Percentiles rank a stretch among this genome's conserved stretches.
phyloP scores from a whole-genome alignment of 495 filamentous ascomycete genomes.

The Viridothelium virens region DNA sequence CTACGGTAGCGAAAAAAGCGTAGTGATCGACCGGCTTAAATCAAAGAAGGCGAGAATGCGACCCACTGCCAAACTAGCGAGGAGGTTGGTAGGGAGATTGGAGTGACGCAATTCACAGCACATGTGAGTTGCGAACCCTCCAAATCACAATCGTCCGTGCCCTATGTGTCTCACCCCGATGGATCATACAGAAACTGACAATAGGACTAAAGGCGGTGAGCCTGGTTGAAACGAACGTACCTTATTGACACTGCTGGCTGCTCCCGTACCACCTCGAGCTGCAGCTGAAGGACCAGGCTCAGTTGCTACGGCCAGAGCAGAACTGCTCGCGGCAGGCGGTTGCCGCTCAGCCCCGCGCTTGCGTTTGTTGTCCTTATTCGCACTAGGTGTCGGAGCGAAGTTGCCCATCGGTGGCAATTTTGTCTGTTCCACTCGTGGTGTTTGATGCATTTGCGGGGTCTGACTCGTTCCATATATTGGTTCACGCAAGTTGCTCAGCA shows the following conservation, averaged over 20 bases:
- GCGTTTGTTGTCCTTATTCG: conserved; percentile 76
- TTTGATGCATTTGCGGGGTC: conserved; percentile 37
- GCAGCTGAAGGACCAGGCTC: conserved; percentile 28
- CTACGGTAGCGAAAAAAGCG: too few relatives aligned
- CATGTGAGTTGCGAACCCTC: too few relatives aligned
- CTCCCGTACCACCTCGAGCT: conserved; percentile 21
- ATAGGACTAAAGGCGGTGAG: not conserved
- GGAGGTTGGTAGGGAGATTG: too few relatives aligned
- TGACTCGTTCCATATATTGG: conserved; percentile 36
- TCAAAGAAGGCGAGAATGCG: too few relatives aligned
- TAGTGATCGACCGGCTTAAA: too few relatives aligned
- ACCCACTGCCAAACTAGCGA: too few relatives aligned
- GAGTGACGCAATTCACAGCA: too few relatives aligned
- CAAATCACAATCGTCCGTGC: too few relatives aligned
- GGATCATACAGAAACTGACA: too few relatives aligned
- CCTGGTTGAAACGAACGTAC: conserved; percentile 29
- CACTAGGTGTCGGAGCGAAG: conserved; percentile 76
- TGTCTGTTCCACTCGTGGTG: conserved; percentile 33
- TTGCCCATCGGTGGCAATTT: conserved; percentile 80
- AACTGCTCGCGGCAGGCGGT: conserved; percentile 12
- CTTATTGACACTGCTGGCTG: conserved; percentile 45
- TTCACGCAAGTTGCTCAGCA: conserved; percentile 54
- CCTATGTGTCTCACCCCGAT: too few relatives aligned
- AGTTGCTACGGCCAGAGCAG: conserved; percentile 23
- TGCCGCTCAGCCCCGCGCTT: conserved; percentile 44